Percentiles rank a stretch among this genome's conserved stretches.
phyloP scores from a whole-genome alignment of 495 filamentous ascomycete species.

The Podospora fimiseda region DNA sequence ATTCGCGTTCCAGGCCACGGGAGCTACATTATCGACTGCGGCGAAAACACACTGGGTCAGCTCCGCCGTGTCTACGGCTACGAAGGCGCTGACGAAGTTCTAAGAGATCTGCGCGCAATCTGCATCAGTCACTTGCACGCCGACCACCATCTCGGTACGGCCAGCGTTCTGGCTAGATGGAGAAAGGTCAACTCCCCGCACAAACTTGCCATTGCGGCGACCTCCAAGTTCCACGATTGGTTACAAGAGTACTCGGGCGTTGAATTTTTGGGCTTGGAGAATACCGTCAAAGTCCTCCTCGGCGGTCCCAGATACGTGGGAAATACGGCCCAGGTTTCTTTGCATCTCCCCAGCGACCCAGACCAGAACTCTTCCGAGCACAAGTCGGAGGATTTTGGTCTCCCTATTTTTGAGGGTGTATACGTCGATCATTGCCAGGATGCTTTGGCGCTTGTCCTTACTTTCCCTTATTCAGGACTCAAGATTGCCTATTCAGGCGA shows the following conservation, averaged over 20 bases:
- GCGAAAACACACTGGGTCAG: constrained; percentile 92
- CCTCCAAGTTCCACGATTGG: constrained; percentile 58
- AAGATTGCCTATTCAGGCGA: constrained; percentile 91
- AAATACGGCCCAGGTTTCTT: not conserved
- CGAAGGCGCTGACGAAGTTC: constrained; percentile 56
- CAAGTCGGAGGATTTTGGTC: constrained; percentile 23
- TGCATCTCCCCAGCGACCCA: not conserved
- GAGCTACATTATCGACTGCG: constrained; percentile 81
- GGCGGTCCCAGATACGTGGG: constrained; percentile 7
- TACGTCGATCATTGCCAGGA: constrained; percentile 70
- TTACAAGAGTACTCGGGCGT: constrained; percentile 69
- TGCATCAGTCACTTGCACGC: constrained; percentile 96
- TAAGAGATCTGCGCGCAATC: constrained; percentile 73
- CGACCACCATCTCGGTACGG: constrained; percentile 88
- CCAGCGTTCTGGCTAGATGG: constrained; percentile 73
- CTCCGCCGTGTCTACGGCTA: constrained; percentile 64
- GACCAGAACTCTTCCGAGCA: not conserved
- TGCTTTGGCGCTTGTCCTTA: constrained; percentile 69
- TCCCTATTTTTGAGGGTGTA: constrained; percentile 51
- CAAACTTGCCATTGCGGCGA: constrained; percentile 16
- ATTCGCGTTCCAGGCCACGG: constrained; percentile 76
- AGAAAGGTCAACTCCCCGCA: constrained; percentile 24
- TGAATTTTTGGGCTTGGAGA: constrained; percentile 61
- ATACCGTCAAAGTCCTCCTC: constrained; percentile 36
- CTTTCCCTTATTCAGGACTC: constrained; percentile 65